Evolutionary conservation across 2,329 filamentous ascomycete species (phyloP).

Genomic region (Aspergillus oerlinghausenensis): DNA sequence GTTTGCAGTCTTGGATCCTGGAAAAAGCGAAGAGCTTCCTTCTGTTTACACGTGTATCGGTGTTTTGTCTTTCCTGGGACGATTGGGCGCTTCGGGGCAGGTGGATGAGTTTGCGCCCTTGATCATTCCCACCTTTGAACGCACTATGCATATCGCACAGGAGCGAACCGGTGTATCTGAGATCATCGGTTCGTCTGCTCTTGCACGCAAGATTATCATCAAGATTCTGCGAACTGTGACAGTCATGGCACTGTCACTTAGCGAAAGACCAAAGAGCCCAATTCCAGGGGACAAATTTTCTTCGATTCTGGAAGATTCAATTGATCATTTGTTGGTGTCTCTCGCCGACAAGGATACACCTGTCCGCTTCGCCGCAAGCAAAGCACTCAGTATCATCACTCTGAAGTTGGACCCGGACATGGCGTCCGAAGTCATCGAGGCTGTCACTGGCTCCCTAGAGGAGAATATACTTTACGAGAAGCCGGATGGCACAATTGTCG

Average conservation of each 20-base stretch:
- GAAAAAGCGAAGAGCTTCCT: slow-evolving; percentile 31
- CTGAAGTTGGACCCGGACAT: slow-evolving; percentile 74
- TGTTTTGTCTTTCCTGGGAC: slow-evolving; percentile 72
- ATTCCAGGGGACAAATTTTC: slow-evolving; percentile 32
- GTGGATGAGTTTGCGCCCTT: slow-evolving; percentile 69
- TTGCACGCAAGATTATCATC: slow-evolving; percentile 75
- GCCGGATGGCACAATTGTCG: slow-evolving; percentile 36
- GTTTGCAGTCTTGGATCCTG: slow-evolving; percentile 54
- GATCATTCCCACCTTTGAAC: slow-evolving; percentile 61
- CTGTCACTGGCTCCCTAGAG: slow-evolving; percentile 65
- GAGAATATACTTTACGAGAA: slow-evolving; percentile 59
- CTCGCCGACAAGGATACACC: slow-evolving; percentile 86
- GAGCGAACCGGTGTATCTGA: slow-evolving; percentile 47
- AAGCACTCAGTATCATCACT: slow-evolving; percentile 82
- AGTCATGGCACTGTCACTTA: slow-evolving; percentile 58
- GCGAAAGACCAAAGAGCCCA: slow-evolving; percentile 28
- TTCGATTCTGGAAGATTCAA: slow-evolving; percentile 69
- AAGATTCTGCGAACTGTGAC: slow-evolving; percentile 77
- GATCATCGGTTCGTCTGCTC: slow-evolving; percentile 64
- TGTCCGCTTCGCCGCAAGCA: slow-evolving; percentile 84
- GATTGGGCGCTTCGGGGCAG: slow-evolving; percentile 66
- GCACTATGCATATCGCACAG: slow-evolving; percentile 57
- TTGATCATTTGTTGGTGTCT: slow-evolving; percentile 73
- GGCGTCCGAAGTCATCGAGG: slow-evolving; percentile 82
- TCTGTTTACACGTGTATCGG: slow-evolving; percentile 75